Base-by-base conservation (phyloP, 1,284 basidiomycete species). In the Pholiota adiposa region DNA sequence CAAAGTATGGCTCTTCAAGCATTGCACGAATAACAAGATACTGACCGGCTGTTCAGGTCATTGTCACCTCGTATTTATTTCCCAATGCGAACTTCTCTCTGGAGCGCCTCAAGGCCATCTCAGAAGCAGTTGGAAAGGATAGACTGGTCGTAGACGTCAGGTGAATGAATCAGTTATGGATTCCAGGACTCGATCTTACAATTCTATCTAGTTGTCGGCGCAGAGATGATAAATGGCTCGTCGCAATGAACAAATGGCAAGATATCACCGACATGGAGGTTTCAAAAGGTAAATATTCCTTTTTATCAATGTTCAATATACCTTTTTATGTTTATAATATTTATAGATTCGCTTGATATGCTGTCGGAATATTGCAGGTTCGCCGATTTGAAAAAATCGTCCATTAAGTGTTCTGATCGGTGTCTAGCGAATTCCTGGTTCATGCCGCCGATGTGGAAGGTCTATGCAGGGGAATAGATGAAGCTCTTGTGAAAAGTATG, bases 231-330 rank as follows among this genome's bases (percentile, higher is more conserved):
- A 87, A 81, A 64, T 99, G 97, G 97, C 82, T 96, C 36, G 93
- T 99, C 6, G 96, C 97, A 0, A 98, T 97, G 96, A 98, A 99
- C 77, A 94, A 96, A 70, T 99, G 97, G 97, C 96, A 98, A 74
- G 91, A 93, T 59, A 84, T 98, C 56, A 98, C 97, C 0, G 93
- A 98, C 69, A 94, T 95, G 89, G 89, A 93, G 69, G 93, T 99
- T 18, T 91, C 84, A 61, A 79, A 89, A 84, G 92, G 93, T 90
- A 58, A 16, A 0, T 23, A 41, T 31, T 23, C 16, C n/a, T n/a
- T n/a, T n/a, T n/a, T n/a, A n/a, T n/a, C n/a, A n/a, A 7, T 23
- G 11, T 29, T 34, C 25, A 46, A 19, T n/a, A 19, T n/a, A 9
- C 4, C 16, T 34, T 31, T 4, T 18, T n/a, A 29, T 9, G 14